Evolutionary conservation across 139 green algal genomes (phyloP).

Genomic region (Raphidocelis subcapitata): DNA sequence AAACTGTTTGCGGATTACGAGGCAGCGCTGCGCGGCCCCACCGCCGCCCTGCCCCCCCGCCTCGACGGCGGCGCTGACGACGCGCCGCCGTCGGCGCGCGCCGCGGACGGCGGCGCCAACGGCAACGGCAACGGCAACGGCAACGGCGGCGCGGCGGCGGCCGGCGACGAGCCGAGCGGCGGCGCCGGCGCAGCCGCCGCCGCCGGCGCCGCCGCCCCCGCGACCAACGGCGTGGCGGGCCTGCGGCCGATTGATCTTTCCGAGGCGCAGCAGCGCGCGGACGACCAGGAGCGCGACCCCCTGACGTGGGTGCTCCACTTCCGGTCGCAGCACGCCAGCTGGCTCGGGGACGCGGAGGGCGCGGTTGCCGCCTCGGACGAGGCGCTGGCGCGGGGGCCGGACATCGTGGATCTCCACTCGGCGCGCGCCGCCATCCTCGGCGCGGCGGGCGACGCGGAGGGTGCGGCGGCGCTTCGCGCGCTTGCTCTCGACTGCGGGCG

Average conservation of each 20-base stretch:
- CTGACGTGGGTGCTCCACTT: conserved; percentile 73
- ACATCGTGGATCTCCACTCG: conserved; percentile 76
- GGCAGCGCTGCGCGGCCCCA: conserved; percentile 12
- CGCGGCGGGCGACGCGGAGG: conserved; percentile 6
- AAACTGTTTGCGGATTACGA: conserved; percentile 30
- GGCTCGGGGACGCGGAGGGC: conserved; percentile 49
- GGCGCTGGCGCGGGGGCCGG: conserved; percentile 67
- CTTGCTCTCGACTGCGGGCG: neutral
- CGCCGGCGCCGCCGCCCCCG: no score
- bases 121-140: neutral
- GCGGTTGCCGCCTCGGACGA: conserved; percentile 73
- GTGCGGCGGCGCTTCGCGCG: neutral
- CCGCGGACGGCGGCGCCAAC: neutral
- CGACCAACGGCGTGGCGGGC: no score
- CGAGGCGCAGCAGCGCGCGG: neutral
- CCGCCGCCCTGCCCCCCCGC: neutral
- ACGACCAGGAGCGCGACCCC: conserved; percentile 5
- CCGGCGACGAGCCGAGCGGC: no score
- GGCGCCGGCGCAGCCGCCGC: no score
- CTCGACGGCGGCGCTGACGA: conserved; percentile 9
- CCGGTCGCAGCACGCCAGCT: conserved; percentile 82
- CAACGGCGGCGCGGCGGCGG: neutral
- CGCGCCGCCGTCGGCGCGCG: conserved; percentile 13
- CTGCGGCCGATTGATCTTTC: no score
- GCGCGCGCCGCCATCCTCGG: conserved; percentile 49